Base-by-base conservation (phyloP, 2,329 filamentous ascomycete genomes). In the Raffaelea ambrosiae region DNA sequence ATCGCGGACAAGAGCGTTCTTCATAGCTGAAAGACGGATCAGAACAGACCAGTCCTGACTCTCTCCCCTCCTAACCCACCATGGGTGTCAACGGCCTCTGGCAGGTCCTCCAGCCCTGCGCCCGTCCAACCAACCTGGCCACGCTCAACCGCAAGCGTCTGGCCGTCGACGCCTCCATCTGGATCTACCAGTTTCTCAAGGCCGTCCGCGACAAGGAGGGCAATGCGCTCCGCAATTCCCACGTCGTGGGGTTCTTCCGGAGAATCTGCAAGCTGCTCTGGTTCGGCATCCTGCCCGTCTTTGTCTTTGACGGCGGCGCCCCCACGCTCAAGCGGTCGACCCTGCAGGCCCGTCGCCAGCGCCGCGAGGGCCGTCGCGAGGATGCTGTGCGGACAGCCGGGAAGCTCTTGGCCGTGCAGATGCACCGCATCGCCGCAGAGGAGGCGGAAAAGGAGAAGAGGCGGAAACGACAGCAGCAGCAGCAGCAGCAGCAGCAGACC, bases 151-250 rank as follows among this genome's bases (percentile, higher is more conserved):
- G 86, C 57, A 96, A 95, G 69, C 88, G 93, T 16, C 84, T 98
- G 44, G 94, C 93, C 42, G 88, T 98, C 56, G 93, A 98, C 68
- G 93, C 94, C 50, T 96, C 90, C 13, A 98, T 98, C 63, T 98
- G 93, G 93, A 97, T 98, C 58, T 98, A 98, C 73, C 93, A 98
- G 63, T 98, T 98, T 61, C 81, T 98, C 58, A 98, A 98, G 70
- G 93, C 94, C 10, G 93, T 98, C 11, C 90, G 93, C 58, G 93
- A 98, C 68, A 96, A 97, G 61, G 93, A 98, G 67, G 93, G 93
- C 47, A 95, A 98, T 61, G 93, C 93, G 1, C 74, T 98, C 46
- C 88, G 90, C 54, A 98, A 96, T 69, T 91, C 88, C 26, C 93
- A 98, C 61, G 81, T 98, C 33, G 88, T 98, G 40, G 93, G 94